Percentiles rank a stretch among this genome's conserved stretches.
Conservation (phyloP, 73 alveolate species). For the Paramecium octaurelia region DNA sequence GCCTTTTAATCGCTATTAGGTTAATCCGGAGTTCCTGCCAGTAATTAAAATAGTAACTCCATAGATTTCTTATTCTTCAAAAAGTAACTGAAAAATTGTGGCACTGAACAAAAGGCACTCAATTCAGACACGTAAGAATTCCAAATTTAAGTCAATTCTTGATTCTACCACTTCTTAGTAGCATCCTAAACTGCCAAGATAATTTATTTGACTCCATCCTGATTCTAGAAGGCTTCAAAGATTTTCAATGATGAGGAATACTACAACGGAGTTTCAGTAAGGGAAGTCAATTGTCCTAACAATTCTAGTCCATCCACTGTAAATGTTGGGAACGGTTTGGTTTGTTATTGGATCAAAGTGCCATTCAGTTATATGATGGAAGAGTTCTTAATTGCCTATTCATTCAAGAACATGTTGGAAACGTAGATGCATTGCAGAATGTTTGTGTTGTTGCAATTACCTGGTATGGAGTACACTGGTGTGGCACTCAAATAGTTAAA, state of each 20-base stretch:
- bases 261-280: conserved; percentile 11
- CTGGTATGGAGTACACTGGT: not conserved
- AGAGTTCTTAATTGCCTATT: not conserved
- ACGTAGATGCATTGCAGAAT: not conserved
- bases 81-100: conserved; percentile 70
- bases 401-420: not conserved
- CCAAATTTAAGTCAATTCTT: conserved; percentile 73
- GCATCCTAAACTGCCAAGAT: conserved; percentile 73
- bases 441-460: not conserved
- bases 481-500: conserved; percentile 28
- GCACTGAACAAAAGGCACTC: conserved; percentile 71
- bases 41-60: conserved; percentile 58
- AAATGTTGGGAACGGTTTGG: conserved; percentile 20
- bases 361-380: not conserved
- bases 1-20: conserved; percentile 37
- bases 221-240: conserved; percentile 33
- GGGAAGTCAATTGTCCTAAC: not conserved
- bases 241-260: conserved; percentile 22
- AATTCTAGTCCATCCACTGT: conserved; percentile 48
- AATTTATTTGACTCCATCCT: conserved; percentile 73
- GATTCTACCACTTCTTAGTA: conserved; percentile 63
- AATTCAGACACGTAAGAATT: conserved; percentile 72
- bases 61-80: conserved; percentile 65
- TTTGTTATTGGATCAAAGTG: not conserved
- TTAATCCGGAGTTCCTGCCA: conserved; percentile 72